Conservation (phyloP, 257 asterid species). For the Primulina huaijiensis region DNA sequence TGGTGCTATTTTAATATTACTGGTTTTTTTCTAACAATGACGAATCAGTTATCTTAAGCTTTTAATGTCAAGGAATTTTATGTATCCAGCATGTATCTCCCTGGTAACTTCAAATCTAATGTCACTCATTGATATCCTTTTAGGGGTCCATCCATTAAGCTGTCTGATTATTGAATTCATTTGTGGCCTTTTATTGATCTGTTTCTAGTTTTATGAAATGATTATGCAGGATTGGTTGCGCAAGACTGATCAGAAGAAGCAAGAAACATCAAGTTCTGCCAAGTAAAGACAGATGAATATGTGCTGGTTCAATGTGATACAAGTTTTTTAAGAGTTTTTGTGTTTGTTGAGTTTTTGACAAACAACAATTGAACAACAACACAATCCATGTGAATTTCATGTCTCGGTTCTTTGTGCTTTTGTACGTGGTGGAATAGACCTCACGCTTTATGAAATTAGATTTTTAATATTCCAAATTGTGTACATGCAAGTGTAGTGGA, state of each 20-base stretch:
- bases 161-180: not conserved
- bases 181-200: not conserved
- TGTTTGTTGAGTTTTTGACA: slow-evolving; percentile 12
- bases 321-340: slow-evolving; percentile 10
- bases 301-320: not conserved
- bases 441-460: not conserved
- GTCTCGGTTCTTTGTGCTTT: not conserved
- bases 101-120: not conserved
- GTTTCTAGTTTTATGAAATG: not conserved
- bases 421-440: not conserved
- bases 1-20: too few relatives aligned
- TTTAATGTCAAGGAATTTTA: too few relatives aligned
- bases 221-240: slow-evolving; percentile 47
- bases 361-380: not conserved
- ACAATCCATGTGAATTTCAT: not conserved
- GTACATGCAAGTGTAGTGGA: not conserved
- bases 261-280: slow-evolving; percentile 36
- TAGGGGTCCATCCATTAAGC: not conserved
- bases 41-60: not conserved
- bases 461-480: too few relatives aligned
- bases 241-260: slow-evolving; percentile 42
- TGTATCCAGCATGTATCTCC: too few relatives aligned
- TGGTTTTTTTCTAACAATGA: too few relatives aligned
- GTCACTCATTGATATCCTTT: not conserved
- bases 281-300: slow-evolving; percentile 31